Evolutionary conservation across 495 filamentous ascomycete species (phyloP).

Genomic region (Penicillium bialowiezense): DNA sequence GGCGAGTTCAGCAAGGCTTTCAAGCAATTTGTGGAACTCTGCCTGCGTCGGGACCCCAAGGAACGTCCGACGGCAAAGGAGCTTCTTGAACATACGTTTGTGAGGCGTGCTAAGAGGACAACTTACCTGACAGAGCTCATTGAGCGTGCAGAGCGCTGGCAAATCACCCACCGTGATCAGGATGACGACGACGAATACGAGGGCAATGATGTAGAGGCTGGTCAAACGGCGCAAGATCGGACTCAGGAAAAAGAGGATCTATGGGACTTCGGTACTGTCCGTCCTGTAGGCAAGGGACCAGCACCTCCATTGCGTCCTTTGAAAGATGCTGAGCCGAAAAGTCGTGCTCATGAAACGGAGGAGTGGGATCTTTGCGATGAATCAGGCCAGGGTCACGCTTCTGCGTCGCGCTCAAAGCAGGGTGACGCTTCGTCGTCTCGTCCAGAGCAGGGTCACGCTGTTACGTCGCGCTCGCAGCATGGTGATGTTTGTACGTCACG

Average conservation of each 20-base stretch:
- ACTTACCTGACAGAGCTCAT: constrained; percentile 91
- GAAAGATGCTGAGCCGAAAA: constrained; percentile 72
- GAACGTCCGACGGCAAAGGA: constrained; percentile 86
- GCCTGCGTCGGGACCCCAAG: constrained; percentile 80
- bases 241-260: constrained; percentile 55
- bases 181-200: constrained; percentile 50
- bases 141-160: constrained; percentile 84
- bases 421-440: too few species aligned
- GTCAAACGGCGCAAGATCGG: constrained; percentile 32
- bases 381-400: constrained; percentile 27
- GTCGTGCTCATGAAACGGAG: constrained; percentile 47
- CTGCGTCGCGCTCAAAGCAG: not conserved
- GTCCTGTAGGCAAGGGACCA: constrained; percentile 58
- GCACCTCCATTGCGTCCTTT: constrained; percentile 56
- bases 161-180: constrained; percentile 53
- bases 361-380: constrained; percentile 44
- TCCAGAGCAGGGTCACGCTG: too few species aligned
- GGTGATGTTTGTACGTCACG: too few species aligned
- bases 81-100: constrained; percentile 83
- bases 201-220: constrained; percentile 53
- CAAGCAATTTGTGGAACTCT: constrained; percentile 91
- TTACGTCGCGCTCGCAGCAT: too few species aligned
- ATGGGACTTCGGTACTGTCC: constrained; percentile 94
- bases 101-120: constrained; percentile 84
- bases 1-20: constrained; percentile 87